Conservation (phyloP, 2,329 filamentous ascomycete genomes). For the Aspergillus pseudotamarii region DNA sequence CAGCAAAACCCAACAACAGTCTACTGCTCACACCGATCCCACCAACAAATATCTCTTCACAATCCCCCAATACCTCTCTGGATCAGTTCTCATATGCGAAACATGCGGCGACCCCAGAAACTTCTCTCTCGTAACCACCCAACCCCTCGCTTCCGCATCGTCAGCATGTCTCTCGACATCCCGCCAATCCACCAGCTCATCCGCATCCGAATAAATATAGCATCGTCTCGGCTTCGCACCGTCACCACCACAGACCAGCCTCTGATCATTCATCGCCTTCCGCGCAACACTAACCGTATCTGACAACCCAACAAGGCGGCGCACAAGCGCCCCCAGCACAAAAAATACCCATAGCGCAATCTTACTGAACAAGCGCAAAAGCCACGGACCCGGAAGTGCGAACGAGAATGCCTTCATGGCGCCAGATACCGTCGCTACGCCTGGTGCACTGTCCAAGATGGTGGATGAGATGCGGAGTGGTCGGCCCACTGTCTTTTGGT, state of each 20-base stretch:
- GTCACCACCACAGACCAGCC: conserved; percentile 20
- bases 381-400: conserved; percentile 34
- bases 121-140: conserved; percentile 37
- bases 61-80: conserved; percentile 44
- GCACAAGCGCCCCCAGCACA: conserved; percentile 21
- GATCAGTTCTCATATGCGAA: conserved; percentile 42
- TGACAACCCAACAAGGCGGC: conserved; percentile 19
- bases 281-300: conserved; percentile 33
- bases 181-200: conserved; percentile 39
- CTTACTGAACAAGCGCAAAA: conserved; percentile 20
- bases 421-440: conserved; percentile 31
- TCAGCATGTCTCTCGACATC: conserved; percentile 43
- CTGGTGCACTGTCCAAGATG: conserved; percentile 52
- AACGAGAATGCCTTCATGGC: conserved; percentile 40
- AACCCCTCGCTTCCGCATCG: conserved; percentile 34
- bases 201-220: conserved; percentile 45
- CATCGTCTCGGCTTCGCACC: conserved; percentile 26
- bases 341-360: conserved; percentile 18
- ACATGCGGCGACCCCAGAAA: conserved; percentile 44
- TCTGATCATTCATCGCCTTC: conserved; percentile 34
- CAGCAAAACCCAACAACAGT: neutral
- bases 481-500: conserved; percentile 34
- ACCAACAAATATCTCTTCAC: conserved; percentile 26
- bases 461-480: conserved; percentile 45
- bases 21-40: neutral